Percentiles rank a stretch among this genome's conserved stretches.
Conservation (phyloP, 2,329 filamentous ascomycete species). For the Epichloe sibirici region DNA sequence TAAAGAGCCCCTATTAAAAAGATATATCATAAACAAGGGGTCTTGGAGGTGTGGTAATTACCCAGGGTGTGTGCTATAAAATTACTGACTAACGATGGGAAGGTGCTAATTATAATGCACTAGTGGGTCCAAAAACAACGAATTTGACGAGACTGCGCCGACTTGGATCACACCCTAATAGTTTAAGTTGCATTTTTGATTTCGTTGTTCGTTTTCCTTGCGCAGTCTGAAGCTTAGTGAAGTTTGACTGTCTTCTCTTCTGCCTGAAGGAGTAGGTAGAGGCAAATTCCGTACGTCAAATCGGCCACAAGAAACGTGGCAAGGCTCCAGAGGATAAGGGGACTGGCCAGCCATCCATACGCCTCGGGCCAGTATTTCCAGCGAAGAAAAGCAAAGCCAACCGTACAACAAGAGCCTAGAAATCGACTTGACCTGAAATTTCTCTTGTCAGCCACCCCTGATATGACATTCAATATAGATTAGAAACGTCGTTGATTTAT, state of each 20-base stretch:
- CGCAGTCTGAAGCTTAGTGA: neutral
- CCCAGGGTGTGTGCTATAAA: no score
- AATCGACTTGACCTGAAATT: slow-evolving; percentile 7
- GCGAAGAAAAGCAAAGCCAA: slow-evolving; percentile 7
- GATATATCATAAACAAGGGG: no score
- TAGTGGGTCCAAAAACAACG: no score
- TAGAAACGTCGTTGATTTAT: neutral
- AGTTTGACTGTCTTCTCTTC: neutral
- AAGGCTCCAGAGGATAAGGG: slow-evolving; percentile 7
- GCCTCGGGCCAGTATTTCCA: slow-evolving; percentile 9
- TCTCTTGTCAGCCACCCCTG: no score
- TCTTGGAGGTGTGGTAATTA: no score
- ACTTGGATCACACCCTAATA: no score
- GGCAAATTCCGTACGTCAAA: slow-evolving; percentile 5
- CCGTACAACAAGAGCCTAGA: slow-evolving; percentile 7
- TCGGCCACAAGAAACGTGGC: slow-evolving; percentile 5
- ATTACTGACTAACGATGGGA: no score
- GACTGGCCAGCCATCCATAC: slow-evolving; percentile 6
- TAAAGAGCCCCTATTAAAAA: no score
- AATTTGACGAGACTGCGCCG: no score
- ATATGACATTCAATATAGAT: no score
- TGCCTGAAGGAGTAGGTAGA: slow-evolving; percentile 1
- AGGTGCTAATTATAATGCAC: no score
- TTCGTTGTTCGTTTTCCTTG: neutral
- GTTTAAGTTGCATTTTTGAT: neutral